These are phyloP conservation scores for Porphyrellus cyaneotinctus DNA, from an alignment of 768 basidiomycete species.

Conservation along the genomic window DNA sequence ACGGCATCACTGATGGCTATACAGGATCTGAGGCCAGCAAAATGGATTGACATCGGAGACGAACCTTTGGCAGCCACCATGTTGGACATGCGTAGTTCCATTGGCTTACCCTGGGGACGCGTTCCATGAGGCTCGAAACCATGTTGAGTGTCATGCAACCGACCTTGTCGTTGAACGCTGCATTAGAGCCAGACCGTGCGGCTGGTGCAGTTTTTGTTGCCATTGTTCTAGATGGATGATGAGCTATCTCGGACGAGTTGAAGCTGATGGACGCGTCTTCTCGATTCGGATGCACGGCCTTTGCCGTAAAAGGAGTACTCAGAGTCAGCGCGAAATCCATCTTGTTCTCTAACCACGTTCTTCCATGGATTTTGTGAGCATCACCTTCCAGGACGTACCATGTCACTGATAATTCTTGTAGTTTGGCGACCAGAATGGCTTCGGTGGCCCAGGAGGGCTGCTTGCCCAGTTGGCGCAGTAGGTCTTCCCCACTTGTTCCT, in stretches of 20 bases:
- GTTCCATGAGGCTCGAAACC: conserved; percentile 18
- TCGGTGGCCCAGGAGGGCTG: conserved; percentile 52
- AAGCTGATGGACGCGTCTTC: conserved; percentile 24
- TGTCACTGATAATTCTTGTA: conserved; percentile 22
- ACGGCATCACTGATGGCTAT: conserved; percentile 97
- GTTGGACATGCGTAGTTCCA: conserved; percentile 96
- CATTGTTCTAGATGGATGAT: conserved; percentile 22
- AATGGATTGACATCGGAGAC: conserved; percentile 7
- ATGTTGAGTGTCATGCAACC: not conserved
- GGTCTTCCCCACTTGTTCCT: conserved; percentile 9
- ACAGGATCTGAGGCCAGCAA: conserved; percentile 6
- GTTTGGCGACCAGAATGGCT: conserved; percentile 34
- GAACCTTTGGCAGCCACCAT: conserved; percentile 97
- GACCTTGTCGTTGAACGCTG: conserved; percentile 86
- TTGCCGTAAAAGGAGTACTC: conserved; percentile 25
- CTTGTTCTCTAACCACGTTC: conserved; percentile 23
- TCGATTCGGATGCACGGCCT: conserved; percentile 26
- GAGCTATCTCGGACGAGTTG: conserved; percentile 7
- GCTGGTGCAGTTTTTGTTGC: conserved; percentile 20
- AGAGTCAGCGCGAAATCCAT: not conserved
- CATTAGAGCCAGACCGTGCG: conserved; percentile 53
- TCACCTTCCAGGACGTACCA: not conserved
- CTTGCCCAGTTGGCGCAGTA: conserved; percentile 67
- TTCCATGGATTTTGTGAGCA: conserved; percentile 39
- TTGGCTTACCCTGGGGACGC: conserved; percentile 81